Percentiles rank a stretch among this genome's conserved stretches.
Evolutionary conservation across 1,284 basidiomycete species (phyloP).

Genomic region (Ganoderma meredithae): DNA sequence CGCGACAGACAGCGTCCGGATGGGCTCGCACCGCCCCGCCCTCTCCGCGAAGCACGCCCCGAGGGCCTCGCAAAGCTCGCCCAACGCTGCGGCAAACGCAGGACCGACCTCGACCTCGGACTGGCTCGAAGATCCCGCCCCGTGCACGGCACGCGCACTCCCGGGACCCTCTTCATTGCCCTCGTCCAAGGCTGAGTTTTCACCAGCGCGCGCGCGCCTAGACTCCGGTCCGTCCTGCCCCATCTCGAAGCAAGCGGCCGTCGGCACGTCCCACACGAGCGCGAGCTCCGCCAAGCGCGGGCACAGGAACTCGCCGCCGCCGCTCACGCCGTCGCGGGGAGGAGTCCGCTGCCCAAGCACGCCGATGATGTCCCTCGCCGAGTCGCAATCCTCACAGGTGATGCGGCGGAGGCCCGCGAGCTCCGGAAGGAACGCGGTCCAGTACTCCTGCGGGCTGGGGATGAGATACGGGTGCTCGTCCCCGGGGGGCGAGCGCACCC

Average conservation of each 20-base stretch:
- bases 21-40: background rate
- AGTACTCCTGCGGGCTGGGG: background rate
- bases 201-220: too few relatives aligned
- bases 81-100: background rate
- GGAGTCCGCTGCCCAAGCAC: background rate
- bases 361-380: background rate
- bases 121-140: background rate
- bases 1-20: background rate
- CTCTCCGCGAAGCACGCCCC: background rate
- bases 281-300: background rate
- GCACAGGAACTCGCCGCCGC: background rate
- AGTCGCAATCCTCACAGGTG: background rate
- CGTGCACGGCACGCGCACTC: too few relatives aligned
- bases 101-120: too few relatives aligned
- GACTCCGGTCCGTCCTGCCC: too few relatives aligned
- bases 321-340: too few relatives aligned
- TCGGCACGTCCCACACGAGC: background rate
- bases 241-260: background rate
- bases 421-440: background rate
- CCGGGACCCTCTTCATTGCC: background rate
- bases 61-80: background rate
- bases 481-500: background rate
- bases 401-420: background rate
- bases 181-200: too few relatives aligned
- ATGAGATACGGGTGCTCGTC: background rate